Evolutionary conservation across 2,329 filamentous ascomycete species (phyloP).

Genomic region (Nigrospora osmanthi): DNA sequence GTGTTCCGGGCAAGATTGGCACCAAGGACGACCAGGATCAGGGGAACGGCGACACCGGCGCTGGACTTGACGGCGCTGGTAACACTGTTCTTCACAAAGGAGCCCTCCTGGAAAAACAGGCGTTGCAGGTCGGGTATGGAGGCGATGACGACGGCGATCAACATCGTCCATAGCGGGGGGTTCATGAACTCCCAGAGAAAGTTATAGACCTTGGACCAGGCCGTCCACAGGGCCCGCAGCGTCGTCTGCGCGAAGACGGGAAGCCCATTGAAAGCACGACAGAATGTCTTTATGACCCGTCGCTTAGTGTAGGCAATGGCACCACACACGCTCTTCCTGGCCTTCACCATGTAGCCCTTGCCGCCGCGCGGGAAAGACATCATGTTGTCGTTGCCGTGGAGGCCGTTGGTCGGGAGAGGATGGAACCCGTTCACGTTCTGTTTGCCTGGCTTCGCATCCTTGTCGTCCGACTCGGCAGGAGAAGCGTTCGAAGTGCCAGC

Average conservation of each 20-base stretch:
- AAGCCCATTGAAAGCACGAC: constrained; percentile 25
- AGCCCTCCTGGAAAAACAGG: constrained; percentile 81
- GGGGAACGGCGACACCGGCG: constrained; percentile 83
- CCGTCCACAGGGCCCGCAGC: constrained; percentile 19
- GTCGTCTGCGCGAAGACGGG: constrained; percentile 31
- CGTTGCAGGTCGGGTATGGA: constrained; percentile 76
- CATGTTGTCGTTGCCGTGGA: constrained; percentile 39
- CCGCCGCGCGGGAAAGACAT: constrained; percentile 52
- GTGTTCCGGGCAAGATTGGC: constrained; percentile 93
- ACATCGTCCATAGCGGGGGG: constrained; percentile 97
- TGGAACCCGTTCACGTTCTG: constrained; percentile 5
- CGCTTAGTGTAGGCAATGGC: constrained; percentile 15
- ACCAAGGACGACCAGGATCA: constrained; percentile 91
- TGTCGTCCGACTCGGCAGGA: constrained; percentile 39
- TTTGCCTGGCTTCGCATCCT: constrained; percentile 27
- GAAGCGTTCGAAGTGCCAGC: constrained; percentile 41
- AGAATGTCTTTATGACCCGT: constrained; percentile 8
- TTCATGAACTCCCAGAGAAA: constrained; percentile 96
- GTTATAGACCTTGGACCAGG: constrained; percentile 39
- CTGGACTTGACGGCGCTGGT: constrained; percentile 80
- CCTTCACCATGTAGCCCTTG: constrained; percentile 30
- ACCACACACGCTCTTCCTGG: constrained; percentile 22
- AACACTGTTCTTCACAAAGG: constrained; percentile 87
- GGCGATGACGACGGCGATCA: constrained; percentile 82
- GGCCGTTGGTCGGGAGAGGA: constrained; percentile 15